Evolutionary conservation across 2,329 filamentous ascomycete species (phyloP).

Genomic region (Alternaria consortialis): DNA sequence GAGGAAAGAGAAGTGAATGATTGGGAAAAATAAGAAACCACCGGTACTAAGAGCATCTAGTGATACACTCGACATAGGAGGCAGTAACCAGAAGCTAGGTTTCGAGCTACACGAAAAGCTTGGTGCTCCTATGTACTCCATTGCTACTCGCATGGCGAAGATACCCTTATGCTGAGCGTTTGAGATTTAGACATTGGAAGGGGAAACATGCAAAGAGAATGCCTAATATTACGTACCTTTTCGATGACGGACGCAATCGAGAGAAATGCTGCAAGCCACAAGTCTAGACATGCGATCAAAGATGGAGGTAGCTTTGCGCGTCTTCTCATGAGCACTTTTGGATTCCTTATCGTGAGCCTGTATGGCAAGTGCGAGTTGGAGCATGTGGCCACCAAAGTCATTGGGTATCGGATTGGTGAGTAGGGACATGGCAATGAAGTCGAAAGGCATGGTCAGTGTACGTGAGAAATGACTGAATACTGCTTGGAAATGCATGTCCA

Average conservation of each 20-base stretch:
- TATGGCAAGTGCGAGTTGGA: slow-evolving; percentile 58
- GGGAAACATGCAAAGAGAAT: not conserved
- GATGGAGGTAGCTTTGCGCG: slow-evolving; percentile 52
- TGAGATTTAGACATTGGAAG: too few relatives aligned
- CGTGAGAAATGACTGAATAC: slow-evolving; percentile 62
- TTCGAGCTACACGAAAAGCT: too few relatives aligned
- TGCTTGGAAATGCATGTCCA: slow-evolving; percentile 59
- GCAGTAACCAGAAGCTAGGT: too few relatives aligned
- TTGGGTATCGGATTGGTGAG: slow-evolving; percentile 57
- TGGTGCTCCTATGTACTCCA: too few relatives aligned
- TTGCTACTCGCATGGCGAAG: too few relatives aligned
- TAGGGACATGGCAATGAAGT: slow-evolving; percentile 60
- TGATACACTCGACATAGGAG: too few relatives aligned
- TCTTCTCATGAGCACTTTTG: slow-evolving; percentile 5
- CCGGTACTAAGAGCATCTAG: too few relatives aligned
- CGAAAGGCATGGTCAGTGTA: slow-evolving; percentile 58
- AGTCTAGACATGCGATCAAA: slow-evolving; percentile 32
- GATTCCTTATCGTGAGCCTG: not conserved
- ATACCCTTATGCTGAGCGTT: too few relatives aligned
- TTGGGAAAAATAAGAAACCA: not conserved
- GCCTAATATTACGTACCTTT: slow-evolving; percentile 23
- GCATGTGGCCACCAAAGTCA: slow-evolving; percentile 61
- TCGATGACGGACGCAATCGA: slow-evolving; percentile 55
- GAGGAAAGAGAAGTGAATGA: not conserved
- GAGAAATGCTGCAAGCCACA: slow-evolving; percentile 61